Evolutionary conservation across 805 yeast genomes (phyloP), one percentile per base, ranked within the genome.

Genomic region (Hanseniaspora valbyensis): DNA sequence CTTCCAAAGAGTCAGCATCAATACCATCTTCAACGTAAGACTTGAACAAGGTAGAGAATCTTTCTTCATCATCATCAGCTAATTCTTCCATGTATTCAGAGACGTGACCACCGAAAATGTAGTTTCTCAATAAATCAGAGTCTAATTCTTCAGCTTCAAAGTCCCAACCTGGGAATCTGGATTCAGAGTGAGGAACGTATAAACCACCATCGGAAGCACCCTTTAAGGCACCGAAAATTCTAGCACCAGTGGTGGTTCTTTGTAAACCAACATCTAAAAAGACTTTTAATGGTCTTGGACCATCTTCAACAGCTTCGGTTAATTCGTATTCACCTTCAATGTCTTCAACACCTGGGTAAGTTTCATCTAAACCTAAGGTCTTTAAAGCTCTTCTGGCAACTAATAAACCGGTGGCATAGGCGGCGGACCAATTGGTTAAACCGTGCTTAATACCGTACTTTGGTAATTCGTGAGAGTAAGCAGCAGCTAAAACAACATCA

Each of bases 131-230:
- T 63, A 80, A 74, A 71, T 92, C 98, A 66, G 96, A 87, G 70
- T 92, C 98, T 66, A 92, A 81, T 78, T 92, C 98, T 79, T 92
- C 95, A 66, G 83, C 69, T 80, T 92, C 98, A 67, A 90, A 86
- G 75, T 92, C 98, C 95, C 90, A 92, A 78, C 98, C 98, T 75
- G 98, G 98, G 95, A 89, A 92, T 83, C 98, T 89, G 81, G 89
- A 89, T 70, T 95, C 85, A 65, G 95, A 87, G 89, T 92, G 98
- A 64, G 98, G 98, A 70, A 92, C 78, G 89, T 84, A 87, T 68
- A 92, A 79, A 67, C 98, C 98, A 85, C 98, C 98, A 72, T 92
- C 98, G 59, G 97, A 90, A 69, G 98, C 98, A 84, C 98, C 98
- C 83, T 92, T 92, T 69, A 92, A 78, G 69, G 92, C 96, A 86